Percentiles rank a stretch among this genome's conserved stretches.
These are phyloP conservation scores for Mentha longifolia DNA, from an alignment of 257 asterid species.

Conservation along the genomic window DNA sequence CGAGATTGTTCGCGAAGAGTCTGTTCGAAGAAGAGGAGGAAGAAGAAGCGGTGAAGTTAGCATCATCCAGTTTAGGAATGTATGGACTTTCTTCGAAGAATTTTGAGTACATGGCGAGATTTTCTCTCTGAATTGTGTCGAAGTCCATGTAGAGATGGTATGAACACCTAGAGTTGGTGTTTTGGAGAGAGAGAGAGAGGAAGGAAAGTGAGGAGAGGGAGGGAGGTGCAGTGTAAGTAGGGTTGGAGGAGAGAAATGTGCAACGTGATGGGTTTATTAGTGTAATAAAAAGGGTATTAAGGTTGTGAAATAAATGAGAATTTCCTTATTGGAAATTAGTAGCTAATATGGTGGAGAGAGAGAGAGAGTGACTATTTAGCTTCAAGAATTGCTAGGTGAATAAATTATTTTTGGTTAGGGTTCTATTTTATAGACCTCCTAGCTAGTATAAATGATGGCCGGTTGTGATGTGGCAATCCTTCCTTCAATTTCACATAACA, in stretches of 20 bases:
- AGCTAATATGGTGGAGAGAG: slow-evolving; percentile 41
- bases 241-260: slow-evolving; percentile 37
- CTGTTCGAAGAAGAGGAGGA: slow-evolving; percentile 23
- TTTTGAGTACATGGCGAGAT: slow-evolving; percentile 32
- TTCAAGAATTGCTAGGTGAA: slow-evolving; percentile 26
- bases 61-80: slow-evolving; percentile 33
- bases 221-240: slow-evolving; percentile 8
- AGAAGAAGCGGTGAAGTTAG: slow-evolving; percentile 6
- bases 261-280: slow-evolving; percentile 35
- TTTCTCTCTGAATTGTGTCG: slow-evolving; percentile 31
- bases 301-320: slow-evolving; percentile 10
- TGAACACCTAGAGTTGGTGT: not conserved
- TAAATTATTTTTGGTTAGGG: slow-evolving; percentile 4
- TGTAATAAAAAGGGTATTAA: slow-evolving; percentile 21
- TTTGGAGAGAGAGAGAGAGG: slow-evolving; percentile 21
- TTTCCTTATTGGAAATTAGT: slow-evolving; percentile 21
- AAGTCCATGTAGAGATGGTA: slow-evolving; percentile 42
- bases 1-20: slow-evolving; percentile 29
- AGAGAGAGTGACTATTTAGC: slow-evolving; percentile 42
- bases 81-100: slow-evolving; percentile 32
- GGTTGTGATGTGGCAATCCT: not conserved
- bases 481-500: not conserved
- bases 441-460: not conserved
- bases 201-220: slow-evolving; percentile 9
- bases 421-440: slow-evolving; percentile 2